Conservation (phyloP, 2,329 filamentous ascomycete genomes). For the Colletotrichum sp. region DNA sequence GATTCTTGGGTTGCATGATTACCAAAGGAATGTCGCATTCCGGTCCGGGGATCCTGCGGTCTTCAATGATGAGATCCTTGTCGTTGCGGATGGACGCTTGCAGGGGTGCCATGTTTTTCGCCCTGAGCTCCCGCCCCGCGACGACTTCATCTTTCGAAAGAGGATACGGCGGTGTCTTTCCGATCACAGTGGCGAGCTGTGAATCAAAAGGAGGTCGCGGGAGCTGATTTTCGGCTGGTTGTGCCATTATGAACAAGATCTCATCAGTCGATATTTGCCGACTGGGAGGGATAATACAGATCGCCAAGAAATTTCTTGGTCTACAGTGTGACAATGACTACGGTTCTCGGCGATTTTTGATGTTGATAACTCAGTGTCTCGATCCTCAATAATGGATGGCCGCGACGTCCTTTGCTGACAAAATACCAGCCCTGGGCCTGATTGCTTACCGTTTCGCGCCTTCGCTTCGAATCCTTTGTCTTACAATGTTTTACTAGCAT, state of each 20-base stretch:
- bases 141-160: background rate
- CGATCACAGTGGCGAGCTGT: background rate
- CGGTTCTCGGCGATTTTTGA: background rate
- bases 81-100: slow-evolving; percentile 6
- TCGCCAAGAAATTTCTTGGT: background rate
- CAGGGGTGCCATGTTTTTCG: background rate
- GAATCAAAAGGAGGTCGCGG: background rate
- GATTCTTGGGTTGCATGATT: background rate
- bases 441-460: background rate
- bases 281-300: background rate
- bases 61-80: background rate
- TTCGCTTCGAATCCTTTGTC: background rate
- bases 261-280: background rate
- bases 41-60: slow-evolving; percentile 1
- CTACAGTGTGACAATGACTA: background rate
- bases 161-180: background rate
- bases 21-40: background rate
- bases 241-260: background rate
- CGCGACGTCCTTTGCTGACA: background rate
- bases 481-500: background rate
- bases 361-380: background rate
- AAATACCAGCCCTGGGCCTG: background rate
- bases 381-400: background rate
- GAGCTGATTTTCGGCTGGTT: background rate
- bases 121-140: background rate